Conservation (phyloP, 176 grass and related monocot species). For the Ensete ventricosum region DNA sequence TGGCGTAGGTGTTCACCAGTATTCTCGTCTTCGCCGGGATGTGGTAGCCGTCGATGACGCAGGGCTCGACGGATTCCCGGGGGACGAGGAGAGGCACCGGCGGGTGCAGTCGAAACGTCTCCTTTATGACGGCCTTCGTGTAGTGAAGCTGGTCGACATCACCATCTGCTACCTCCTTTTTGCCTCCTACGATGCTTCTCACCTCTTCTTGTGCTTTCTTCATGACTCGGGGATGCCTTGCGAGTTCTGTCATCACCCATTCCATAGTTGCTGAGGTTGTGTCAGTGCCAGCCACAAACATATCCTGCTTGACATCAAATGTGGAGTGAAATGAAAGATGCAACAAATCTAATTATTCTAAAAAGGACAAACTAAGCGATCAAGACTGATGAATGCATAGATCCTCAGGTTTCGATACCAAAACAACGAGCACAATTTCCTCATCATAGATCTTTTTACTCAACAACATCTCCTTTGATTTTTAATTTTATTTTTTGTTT, state of each 20-base stretch:
- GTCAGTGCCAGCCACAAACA: slow-evolving; percentile 36
- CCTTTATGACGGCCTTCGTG: slow-evolving; percentile 34
- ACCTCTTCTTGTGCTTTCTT: slow-evolving; percentile 37
- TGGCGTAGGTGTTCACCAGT: slow-evolving; percentile 26
- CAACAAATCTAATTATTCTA: too few relatives aligned
- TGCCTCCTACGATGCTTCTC: neutral
- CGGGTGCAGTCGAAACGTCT: slow-evolving; percentile 24
- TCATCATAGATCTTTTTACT: too few relatives aligned
- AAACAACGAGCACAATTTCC: too few relatives aligned
- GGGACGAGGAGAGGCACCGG: slow-evolving; percentile 26
- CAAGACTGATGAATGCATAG: too few relatives aligned
- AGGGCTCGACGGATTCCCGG: slow-evolving; percentile 15
- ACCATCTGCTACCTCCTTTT: slow-evolving; percentile 16
- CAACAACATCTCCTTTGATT: too few relatives aligned
- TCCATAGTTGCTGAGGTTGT: slow-evolving; percentile 28
- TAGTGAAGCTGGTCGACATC: slow-evolving; percentile 17
- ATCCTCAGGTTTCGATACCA: too few relatives aligned
- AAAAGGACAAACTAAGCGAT: too few relatives aligned
- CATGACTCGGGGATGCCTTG: slow-evolving; percentile 14
- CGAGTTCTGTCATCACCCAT: slow-evolving; percentile 32
- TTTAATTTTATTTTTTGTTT: too few relatives aligned
- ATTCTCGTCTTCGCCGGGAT: slow-evolving; percentile 28
- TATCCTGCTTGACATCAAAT: slow-evolving; percentile 10
- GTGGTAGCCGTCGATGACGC: slow-evolving; percentile 19
- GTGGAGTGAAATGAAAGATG: too few relatives aligned